Percentiles rank a stretch among this genome's conserved stretches.
Conservation (phyloP, 441 rosid genomes). For the Euphorbia celastroides region DNA sequence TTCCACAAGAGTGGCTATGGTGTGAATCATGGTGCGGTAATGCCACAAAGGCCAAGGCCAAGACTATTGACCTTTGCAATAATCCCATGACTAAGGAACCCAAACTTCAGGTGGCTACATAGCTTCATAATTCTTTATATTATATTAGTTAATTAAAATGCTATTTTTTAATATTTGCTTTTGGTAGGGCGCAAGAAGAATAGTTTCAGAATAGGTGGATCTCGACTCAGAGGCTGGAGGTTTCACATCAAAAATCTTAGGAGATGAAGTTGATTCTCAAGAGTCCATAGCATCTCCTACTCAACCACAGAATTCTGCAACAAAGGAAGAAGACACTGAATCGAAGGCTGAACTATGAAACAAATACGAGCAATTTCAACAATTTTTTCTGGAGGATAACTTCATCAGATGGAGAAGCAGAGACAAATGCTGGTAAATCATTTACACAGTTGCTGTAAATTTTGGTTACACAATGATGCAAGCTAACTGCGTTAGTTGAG, state of each 20-base stretch:
- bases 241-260: constrained; percentile 71
- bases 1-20: constrained; percentile 99
- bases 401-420: not conserved
- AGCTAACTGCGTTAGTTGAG: not conserved
- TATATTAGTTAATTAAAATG: not conserved
- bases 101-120: constrained; percentile 68
- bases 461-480: not conserved
- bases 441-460: not conserved
- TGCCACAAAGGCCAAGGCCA: constrained; percentile 85
- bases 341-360: constrained; percentile 66
- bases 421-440: not conserved
- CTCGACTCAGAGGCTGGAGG: constrained; percentile 72
- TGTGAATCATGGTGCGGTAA: constrained; percentile 99
- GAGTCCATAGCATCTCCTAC: constrained; percentile 29
- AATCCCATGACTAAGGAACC: constrained; percentile 99
- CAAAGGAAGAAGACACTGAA: constrained; percentile 56
- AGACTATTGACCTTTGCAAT: constrained; percentile 97
- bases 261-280: constrained; percentile 58
- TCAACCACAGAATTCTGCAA: constrained; percentile 23
- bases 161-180: not conserved
- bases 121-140: not conserved
- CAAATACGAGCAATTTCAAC: not conserved
- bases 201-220: constrained; percentile 76
- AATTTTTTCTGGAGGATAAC: not conserved
- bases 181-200: constrained; percentile 87